Conservation (phyloP, 495 filamentous ascomycete species). For the Barbatosphaeria neglecta region DNA sequence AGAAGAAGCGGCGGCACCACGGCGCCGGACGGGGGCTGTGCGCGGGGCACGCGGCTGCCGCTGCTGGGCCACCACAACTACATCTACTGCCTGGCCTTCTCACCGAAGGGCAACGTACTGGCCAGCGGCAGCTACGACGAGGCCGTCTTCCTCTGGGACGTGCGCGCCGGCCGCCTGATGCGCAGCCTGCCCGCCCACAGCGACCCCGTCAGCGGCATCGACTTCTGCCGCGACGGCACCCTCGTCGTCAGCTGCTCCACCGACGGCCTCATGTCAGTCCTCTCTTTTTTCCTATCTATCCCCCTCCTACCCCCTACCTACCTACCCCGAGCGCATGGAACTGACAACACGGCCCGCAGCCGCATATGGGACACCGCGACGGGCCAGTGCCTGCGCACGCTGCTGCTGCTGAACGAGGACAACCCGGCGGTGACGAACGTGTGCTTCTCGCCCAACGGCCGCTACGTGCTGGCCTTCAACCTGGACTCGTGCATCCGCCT, state of each 20-base stretch:
- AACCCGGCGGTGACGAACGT: conserved; percentile 86
- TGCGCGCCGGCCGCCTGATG: conserved; percentile 73
- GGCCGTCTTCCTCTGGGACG: conserved; percentile 93
- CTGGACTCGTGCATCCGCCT: conserved; percentile 81
- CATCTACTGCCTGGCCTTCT: conserved; percentile 85
- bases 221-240: conserved; percentile 86
- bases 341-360: conserved; percentile 14
- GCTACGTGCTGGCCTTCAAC: conserved; percentile 81
- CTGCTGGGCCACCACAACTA: conserved; percentile 90
- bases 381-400: conserved; percentile 85
- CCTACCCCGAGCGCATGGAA: background rate
- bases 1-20: background rate
- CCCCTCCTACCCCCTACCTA: background rate
- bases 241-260: conserved; percentile 79
- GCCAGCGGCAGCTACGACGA: conserved; percentile 94
- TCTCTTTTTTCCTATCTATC: background rate
- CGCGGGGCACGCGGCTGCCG: conserved; percentile 29
- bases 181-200: conserved; percentile 85
- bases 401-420: conserved; percentile 95
- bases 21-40: conserved; percentile 5
- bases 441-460: conserved; percentile 86
- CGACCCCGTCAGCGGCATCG: conserved; percentile 86
- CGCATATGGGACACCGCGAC: conserved; percentile 93
- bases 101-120: conserved; percentile 91
- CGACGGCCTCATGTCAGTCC: conserved; percentile 69